Evolutionary conservation across 805 yeast genomes (phyloP).

Genomic region (Komagataella pastoris): DNA sequence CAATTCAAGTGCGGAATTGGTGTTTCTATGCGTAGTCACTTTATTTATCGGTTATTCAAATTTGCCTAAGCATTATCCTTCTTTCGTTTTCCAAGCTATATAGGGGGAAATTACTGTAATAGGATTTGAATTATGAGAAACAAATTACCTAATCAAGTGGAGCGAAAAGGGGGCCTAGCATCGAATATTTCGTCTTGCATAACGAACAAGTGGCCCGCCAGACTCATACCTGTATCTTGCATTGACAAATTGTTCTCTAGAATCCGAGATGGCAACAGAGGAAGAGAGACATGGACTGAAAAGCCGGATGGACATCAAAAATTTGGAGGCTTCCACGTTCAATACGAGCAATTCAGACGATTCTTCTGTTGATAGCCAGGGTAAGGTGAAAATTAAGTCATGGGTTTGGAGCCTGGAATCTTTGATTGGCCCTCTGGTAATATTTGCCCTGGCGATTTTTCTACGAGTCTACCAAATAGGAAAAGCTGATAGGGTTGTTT

Average conservation of each 20-base stretch:
- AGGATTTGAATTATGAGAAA: too few species aligned
- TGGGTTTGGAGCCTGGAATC: background rate
- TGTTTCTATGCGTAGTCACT: too few species aligned
- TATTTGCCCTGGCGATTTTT: slow-evolving; percentile 32
- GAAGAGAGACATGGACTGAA: background rate
- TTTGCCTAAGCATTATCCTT: too few species aligned
- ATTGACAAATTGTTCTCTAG: background rate
- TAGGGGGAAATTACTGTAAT: too few species aligned
- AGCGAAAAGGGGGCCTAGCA: background rate
- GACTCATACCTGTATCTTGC: background rate
- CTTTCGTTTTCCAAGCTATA: too few species aligned
- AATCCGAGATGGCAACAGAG: background rate
- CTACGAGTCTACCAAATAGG: slow-evolving; percentile 51
- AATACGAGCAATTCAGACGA: background rate
- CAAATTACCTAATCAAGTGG: background rate
- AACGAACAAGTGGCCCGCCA: background rate
- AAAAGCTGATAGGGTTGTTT: slow-evolving; percentile 45
- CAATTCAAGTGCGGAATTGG: too few species aligned
- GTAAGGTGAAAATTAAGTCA: background rate
- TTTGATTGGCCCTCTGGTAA: slow-evolving; percentile 24
- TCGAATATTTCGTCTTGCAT: background rate
- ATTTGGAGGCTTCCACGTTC: background rate
- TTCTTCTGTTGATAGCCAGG: background rate
- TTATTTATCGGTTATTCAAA: too few species aligned
- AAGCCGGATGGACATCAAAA: background rate